Evolutionary conservation across 371 early-diverging fungal genomes (phyloP).

Genomic region (Apophysomyces sp.): DNA sequence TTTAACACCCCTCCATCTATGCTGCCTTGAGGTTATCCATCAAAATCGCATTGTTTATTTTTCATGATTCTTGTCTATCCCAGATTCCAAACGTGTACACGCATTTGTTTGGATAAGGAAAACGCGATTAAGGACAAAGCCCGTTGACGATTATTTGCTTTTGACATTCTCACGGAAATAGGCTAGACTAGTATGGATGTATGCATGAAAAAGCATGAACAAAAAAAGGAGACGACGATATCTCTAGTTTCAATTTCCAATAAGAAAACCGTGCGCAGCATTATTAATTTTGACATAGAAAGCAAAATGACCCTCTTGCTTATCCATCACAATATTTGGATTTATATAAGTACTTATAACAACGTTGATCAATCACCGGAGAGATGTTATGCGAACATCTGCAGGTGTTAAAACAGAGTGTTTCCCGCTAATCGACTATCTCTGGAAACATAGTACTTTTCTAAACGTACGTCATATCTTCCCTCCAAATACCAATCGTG

Average conservation of each 20-base stretch:
- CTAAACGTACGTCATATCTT: background rate
- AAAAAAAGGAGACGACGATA: background rate
- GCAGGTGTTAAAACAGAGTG: background rate
- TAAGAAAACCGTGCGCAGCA: background rate
- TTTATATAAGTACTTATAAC: background rate
- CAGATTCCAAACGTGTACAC: no score
- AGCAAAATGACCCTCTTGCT: background rate
- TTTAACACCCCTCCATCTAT: no score
- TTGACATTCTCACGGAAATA: background rate
- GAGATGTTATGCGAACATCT: background rate
- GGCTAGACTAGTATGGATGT: background rate
- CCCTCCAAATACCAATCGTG: no score
- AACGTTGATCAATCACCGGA: background rate
- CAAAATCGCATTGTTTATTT: no score
- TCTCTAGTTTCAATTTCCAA: background rate
- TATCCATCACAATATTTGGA: background rate
- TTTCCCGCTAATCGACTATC: background rate
- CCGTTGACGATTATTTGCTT: background rate
- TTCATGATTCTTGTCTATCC: no score
- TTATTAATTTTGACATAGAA: background rate
- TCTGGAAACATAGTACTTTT: background rate
- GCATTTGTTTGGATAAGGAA: no score
- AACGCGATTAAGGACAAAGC: no score
- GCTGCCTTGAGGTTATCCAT: no score
- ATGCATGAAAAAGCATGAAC: background rate